A percentile compares a stretch with the other conserved stretches of the same genome.
These are phyloP conservation scores for Ascochyta fabae DNA, from an alignment of 2,329 filamentous ascomycete genomes.

Conservation along the genomic window DNA sequence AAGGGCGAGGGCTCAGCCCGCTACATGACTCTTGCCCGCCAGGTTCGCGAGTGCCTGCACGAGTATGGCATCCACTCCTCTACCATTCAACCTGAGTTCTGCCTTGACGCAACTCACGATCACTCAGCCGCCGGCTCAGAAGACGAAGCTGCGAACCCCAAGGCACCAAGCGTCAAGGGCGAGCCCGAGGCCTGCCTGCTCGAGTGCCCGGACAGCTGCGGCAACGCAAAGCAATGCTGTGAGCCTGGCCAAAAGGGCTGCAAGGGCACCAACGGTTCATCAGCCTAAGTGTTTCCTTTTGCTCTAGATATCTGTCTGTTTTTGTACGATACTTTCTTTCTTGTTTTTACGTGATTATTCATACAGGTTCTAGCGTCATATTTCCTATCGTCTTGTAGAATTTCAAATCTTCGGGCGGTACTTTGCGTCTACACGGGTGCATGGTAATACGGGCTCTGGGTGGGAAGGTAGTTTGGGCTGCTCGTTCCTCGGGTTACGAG, in stretches of 20 bases:
- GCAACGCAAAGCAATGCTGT: conserved; percentile 52
- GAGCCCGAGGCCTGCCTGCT: conserved; percentile 49
- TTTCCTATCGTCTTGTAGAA: conserved; percentile 6
- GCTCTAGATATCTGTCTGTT: neutral
- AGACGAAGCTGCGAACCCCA: conserved; percentile 42
- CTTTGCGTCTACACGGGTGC: neutral
- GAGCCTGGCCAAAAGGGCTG: conserved; percentile 42
- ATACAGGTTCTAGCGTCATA: neutral
- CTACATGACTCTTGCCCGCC: conserved; percentile 89
- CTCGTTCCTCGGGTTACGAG: neutral
- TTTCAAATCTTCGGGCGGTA: neutral
- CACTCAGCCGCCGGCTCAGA: conserved; percentile 47
- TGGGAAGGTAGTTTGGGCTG: neutral
- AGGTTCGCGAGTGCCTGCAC: conserved; percentile 86
- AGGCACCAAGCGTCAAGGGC: conserved; percentile 47
- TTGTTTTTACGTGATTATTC: conserved; percentile 1
- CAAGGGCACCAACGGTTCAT: conserved; percentile 24
- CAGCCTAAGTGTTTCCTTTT: conserved; percentile 14
- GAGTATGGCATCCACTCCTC: conserved; percentile 96
- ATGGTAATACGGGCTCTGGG: neutral
- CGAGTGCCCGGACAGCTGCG: conserved; percentile 54
- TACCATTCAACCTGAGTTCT: conserved; percentile 93
- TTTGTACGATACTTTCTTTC: conserved; percentile 18
- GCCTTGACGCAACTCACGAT: conserved; percentile 53
- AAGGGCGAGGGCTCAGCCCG: conserved; percentile 76